Evolutionary conservation across 2,329 filamentous ascomycete genomes (phyloP).

Genomic region (Cercospora beticola): DNA sequence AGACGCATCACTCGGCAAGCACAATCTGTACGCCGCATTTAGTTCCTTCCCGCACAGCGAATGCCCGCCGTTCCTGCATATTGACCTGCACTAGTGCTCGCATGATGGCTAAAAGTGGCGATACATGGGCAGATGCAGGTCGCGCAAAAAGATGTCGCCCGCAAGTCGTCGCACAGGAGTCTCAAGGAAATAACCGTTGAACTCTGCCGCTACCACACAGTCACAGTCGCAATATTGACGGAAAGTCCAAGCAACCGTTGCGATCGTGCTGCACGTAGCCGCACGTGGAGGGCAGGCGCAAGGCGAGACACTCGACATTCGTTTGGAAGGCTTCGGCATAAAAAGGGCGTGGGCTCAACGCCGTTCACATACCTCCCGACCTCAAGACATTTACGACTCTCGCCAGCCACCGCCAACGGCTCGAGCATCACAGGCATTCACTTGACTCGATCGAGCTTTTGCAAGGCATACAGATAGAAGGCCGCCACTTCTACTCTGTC

Average conservation of each 20-base stretch:
- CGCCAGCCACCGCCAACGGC: conserved; percentile 5
- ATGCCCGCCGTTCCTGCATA: conserved; percentile 13
- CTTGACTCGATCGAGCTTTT: background rate
- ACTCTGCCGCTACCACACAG: background rate
- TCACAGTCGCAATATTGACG: conserved; percentile 3
- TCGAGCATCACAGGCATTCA: background rate
- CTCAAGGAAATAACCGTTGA: background rate
- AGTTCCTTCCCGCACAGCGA: conserved; percentile 4
- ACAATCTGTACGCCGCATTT: conserved; percentile 1
- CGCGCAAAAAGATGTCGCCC: background rate
- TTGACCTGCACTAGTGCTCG: conserved; percentile 6
- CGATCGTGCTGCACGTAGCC: conserved; percentile 5
- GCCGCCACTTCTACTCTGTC: conserved; percentile 1
- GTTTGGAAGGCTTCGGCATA: conserved; percentile 12
- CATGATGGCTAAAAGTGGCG: conserved; percentile 12
- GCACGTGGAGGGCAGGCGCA: conserved; percentile 13
- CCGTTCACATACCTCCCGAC: conserved; percentile 15
- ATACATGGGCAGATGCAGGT: conserved; percentile 2
- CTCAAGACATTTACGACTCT: conserved; percentile 9
- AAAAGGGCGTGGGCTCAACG: conserved; percentile 9
- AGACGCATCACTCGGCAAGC: background rate
- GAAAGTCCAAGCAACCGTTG: background rate
- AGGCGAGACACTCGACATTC: conserved; percentile 10
- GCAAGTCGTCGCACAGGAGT: background rate
- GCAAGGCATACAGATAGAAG: conserved; percentile 10